phyloP scores from a whole-genome alignment of 2,329 filamentous ascomycete genomes.

The Diplocarpon rosae region DNA sequence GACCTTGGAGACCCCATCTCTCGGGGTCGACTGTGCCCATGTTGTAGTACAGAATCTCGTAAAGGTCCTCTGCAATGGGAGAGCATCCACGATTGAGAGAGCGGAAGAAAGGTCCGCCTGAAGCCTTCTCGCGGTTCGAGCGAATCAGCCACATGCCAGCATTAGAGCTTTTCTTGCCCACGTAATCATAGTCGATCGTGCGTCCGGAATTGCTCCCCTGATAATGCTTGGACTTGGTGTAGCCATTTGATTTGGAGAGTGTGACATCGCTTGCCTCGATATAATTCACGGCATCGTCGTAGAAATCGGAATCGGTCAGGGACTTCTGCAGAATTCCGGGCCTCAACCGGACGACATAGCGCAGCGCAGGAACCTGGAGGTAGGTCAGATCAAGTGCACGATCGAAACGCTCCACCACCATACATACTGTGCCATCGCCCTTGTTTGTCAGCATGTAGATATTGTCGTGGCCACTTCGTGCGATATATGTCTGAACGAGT shows the following conservation, averaged over 20 bases:
- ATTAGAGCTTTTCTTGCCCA: constrained; percentile 6
- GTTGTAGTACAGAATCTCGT: constrained; percentile 34
- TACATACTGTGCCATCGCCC: constrained; percentile 3
- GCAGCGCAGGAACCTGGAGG: constrained; percentile 5
- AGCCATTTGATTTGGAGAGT: constrained; percentile 1
- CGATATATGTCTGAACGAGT: constrained; percentile 28
- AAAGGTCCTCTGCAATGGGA: constrained; percentile 29
- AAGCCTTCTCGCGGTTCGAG: constrained; percentile 41
- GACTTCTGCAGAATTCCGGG: constrained; percentile 6
- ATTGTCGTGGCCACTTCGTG: constrained; percentile 30
- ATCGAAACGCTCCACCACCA: background rate
- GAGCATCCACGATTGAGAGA: constrained; percentile 8
- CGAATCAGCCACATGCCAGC: constrained; percentile 10
- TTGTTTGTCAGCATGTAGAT: constrained; percentile 35
- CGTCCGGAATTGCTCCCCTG: constrained; percentile 8
- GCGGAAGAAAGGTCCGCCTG: constrained; percentile 55
- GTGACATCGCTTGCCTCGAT: constrained; percentile 7
- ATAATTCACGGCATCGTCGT: constrained; percentile 1
- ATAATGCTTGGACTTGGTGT: constrained; percentile 12
- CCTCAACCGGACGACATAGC: constrained; percentile 8
- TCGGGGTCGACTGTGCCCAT: constrained; percentile 34
- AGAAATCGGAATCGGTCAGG: constrained; percentile 7
- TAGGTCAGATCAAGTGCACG: background rate
- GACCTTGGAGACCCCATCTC: constrained; percentile 33
- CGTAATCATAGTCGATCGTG: constrained; percentile 11